Evolutionary conservation across 78 protist genomes (phyloP).

Genomic region (Dictyostelium brefeldianum): DNA sequence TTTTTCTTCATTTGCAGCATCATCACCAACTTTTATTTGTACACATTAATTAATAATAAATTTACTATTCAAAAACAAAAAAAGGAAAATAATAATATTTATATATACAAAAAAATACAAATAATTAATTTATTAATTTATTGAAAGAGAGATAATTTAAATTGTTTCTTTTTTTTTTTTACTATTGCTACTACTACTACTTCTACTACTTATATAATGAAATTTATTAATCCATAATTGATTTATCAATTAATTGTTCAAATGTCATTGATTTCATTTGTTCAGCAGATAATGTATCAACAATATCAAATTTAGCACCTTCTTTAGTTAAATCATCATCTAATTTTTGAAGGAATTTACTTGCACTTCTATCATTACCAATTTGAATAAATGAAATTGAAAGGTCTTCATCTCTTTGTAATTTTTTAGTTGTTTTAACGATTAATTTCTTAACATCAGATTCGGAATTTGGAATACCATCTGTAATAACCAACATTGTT

Average conservation of each 20-base stretch:
- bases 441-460: constrained; percentile 51
- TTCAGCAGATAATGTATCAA: constrained; percentile 48
- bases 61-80: too few relatives aligned
- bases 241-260: constrained; percentile 58
- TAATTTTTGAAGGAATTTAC: constrained; percentile 58
- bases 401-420: constrained; percentile 74
- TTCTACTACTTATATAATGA: too few relatives aligned
- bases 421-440: constrained; percentile 29
- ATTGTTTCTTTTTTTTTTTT: too few relatives aligned
- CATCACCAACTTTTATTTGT: too few relatives aligned
- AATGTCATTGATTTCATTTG: constrained; percentile 49
- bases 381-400: constrained; percentile 85
- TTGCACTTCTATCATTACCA: constrained; percentile 70
- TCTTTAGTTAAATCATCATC: constrained; percentile 45
- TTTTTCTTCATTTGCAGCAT: too few relatives aligned
- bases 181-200: too few relatives aligned
- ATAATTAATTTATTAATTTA: too few relatives aligned
- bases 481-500: constrained; percentile 84
- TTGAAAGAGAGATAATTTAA: too few relatives aligned
- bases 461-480: constrained; percentile 80
- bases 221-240: constrained; percentile 54
- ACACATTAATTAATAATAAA: too few relatives aligned
- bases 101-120: too few relatives aligned
- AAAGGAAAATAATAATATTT: too few relatives aligned
- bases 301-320: constrained; percentile 84